A percentile compares a stretch with the other conserved stretches of the same genome.
Conservation (phyloP, 2,329 filamentous ascomycete species). For the Coniochaeta prunicola region DNA sequence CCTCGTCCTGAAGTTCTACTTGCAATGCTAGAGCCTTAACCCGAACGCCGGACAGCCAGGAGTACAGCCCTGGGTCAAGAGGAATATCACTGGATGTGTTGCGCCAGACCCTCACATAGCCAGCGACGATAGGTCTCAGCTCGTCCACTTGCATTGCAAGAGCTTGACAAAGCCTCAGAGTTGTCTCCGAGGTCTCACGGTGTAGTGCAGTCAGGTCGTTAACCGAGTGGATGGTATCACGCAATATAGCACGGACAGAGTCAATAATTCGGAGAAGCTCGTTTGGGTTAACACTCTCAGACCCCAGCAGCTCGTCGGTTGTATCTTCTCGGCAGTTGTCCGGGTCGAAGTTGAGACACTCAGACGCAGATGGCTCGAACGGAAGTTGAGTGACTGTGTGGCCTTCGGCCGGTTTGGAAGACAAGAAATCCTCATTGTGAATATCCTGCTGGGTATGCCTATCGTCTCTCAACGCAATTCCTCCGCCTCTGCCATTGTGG, state of each 20-base stretch:
- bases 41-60: constrained; percentile 8
- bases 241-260: neutral
- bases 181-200: neutral
- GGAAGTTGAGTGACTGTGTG: neutral
- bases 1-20: constrained; percentile 3
- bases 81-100: constrained; percentile 3
- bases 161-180: neutral
- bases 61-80: constrained; percentile 8
- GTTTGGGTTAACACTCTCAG: neutral
- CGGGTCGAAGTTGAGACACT: neutral
- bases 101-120: constrained; percentile 4
- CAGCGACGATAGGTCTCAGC: constrained; percentile 6
- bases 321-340: neutral
- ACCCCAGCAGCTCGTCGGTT: neutral
- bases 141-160: constrained; percentile 3
- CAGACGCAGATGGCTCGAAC: neutral
- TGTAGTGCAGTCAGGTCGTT: neutral
- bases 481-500: neutral
- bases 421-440: neutral
- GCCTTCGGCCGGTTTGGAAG: neutral
- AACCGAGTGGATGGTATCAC: neutral
- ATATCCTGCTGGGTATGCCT: neutral
- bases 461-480: neutral
- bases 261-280: neutral
- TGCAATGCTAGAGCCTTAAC: constrained; percentile 6